A percentile compares a stretch with the other conserved stretches of the same genome.
Evolutionary conservation across 345 rosid genomes (phyloP).

Genomic region (Citrus glauca): DNA sequence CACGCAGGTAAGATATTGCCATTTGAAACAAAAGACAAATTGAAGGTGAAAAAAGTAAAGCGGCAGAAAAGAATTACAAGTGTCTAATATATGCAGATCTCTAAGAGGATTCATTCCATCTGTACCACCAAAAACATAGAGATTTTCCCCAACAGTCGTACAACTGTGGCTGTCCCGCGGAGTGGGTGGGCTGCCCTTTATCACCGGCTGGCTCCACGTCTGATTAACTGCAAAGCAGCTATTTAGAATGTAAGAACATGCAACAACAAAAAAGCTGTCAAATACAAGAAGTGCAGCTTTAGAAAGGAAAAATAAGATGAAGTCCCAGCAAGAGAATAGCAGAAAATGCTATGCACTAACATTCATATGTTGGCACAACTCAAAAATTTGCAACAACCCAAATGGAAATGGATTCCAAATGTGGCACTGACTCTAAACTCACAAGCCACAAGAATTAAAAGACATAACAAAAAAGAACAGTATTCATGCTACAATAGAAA

Average conservation of each 20-base stretch:
- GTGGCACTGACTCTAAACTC: not conserved
- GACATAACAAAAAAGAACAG: not conserved
- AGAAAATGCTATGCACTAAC: not conserved
- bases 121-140: conserved; percentile 91
- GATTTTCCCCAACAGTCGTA: conserved; percentile 67
- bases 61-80: conserved; percentile 50
- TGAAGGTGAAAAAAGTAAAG: conserved; percentile 8
- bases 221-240: conserved; percentile 55
- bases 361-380: not conserved
- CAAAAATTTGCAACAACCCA: not conserved
- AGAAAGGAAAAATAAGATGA: not conserved
- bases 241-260: conserved; percentile 7
- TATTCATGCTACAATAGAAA: conserved; percentile 1
- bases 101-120: conserved; percentile 79
- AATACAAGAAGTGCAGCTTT: not conserved
- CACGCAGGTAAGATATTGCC: not conserved
- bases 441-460: conserved; percentile 6
- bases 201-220: conserved; percentile 76
- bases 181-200: conserved; percentile 67
- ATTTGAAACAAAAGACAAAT: conserved; percentile 1
- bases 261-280: conserved; percentile 11
- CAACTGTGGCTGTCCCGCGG: conserved; percentile 97
- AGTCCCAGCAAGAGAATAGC: not conserved
- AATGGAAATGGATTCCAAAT: conserved; percentile 4
- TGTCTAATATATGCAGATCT: conserved; percentile 79